A percentile compares a stretch with the other conserved stretches of the same genome.
Conservation (phyloP, 805 yeast species). For the Zygotorulaspora danielsina region DNA sequence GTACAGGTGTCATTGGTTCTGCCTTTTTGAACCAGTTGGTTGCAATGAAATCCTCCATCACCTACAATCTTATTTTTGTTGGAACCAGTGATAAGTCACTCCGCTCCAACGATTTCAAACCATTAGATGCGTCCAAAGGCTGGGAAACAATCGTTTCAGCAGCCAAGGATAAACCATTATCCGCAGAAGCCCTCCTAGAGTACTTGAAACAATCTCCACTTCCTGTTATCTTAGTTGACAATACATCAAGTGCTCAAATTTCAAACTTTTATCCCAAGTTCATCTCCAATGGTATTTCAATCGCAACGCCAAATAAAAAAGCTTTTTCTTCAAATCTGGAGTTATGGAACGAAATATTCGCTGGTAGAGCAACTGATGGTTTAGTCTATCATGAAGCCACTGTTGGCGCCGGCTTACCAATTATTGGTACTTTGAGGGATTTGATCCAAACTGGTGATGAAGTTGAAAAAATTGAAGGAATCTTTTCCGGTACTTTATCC, state of each 20-base stretch:
- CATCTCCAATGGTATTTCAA: constrained; percentile 72
- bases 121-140: constrained; percentile 50
- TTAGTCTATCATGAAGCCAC: constrained; percentile 97
- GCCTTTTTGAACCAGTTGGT: constrained; percentile 81
- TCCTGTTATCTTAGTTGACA: constrained; percentile 87
- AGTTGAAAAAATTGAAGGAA: constrained; percentile 88
- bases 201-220: constrained; percentile 60
- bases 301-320: constrained; percentile 98
- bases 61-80: constrained; percentile 73
- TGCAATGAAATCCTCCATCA: constrained; percentile 53
- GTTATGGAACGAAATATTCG: constrained; percentile 75
- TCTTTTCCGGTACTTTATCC: constrained; percentile 91
- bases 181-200: constrained; percentile 54
- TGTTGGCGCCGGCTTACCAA: constrained; percentile 97
- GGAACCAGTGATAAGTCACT: constrained; percentile 72
- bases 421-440: constrained; percentile 83
- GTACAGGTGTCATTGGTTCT: constrained; percentile 94
- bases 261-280: constrained; percentile 76
- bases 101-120: constrained; percentile 61
- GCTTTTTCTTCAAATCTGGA: constrained; percentile 79
- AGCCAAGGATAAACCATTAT: constrained; percentile 44
- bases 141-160: constrained; percentile 51
- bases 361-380: constrained; percentile 50
- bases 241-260: constrained; percentile 79
- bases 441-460: constrained; percentile 90